These are phyloP conservation scores for Erigeron canadensis DNA, from an alignment of 129 eudicot species.

Conservation along the genomic window DNA sequence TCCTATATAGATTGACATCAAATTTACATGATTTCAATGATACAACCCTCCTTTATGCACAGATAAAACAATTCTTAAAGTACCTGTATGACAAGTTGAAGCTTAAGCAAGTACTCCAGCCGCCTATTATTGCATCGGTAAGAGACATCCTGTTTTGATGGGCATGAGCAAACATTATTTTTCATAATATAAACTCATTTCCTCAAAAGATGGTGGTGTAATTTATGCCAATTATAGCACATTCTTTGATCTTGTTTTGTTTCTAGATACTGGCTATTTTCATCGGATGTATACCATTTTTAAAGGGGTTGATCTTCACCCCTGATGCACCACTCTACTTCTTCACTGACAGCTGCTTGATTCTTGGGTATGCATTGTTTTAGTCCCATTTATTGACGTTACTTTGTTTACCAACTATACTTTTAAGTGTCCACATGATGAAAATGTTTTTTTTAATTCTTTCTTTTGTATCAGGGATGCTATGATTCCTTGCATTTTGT, in stretches of 20 bases:
- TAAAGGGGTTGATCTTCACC: slow-evolving; percentile 74
- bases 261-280: slow-evolving; percentile 77
- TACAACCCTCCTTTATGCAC: background rate
- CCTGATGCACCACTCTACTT: slow-evolving; percentile 95
- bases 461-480: slow-evolving; percentile 67
- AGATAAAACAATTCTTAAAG: slow-evolving; percentile 58
- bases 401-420: background rate
- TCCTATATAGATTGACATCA: background rate
- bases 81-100: slow-evolving; percentile 76
- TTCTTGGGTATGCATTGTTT: slow-evolving; percentile 77
- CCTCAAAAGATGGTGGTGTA: background rate
- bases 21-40: background rate
- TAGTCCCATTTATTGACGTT: background rate
- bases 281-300: slow-evolving; percentile 75
- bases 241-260: slow-evolving; percentile 17
- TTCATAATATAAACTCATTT: background rate
- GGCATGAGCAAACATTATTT: background rate
- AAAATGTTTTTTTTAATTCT: background rate
- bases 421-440: background rate
- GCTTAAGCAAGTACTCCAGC: slow-evolving; percentile 94
- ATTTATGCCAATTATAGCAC: background rate
- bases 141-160: slow-evolving; percentile 27
- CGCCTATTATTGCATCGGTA: slow-evolving; percentile 99
- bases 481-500: slow-evolving; percentile 95
- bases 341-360: slow-evolving; percentile 91